A percentile compares a stretch with the other conserved stretches of the same genome.
phyloP scores from a whole-genome alignment of 2,329 filamentous ascomycete genomes.

The Phoma sp. region DNA sequence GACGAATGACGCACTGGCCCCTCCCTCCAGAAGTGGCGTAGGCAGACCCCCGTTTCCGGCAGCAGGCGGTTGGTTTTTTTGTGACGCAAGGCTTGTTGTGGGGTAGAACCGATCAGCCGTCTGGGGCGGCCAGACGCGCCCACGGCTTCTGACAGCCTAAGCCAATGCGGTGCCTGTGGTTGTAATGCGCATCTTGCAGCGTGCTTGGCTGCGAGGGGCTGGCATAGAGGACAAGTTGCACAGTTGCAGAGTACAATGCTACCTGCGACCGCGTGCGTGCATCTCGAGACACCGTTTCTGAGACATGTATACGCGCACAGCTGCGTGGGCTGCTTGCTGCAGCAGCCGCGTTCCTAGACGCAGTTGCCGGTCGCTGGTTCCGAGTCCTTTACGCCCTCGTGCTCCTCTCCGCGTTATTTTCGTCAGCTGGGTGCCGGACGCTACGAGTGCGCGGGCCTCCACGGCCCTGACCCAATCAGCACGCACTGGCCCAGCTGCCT shows the following conservation, averaged over 20 bases:
- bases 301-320: conserved; percentile 14
- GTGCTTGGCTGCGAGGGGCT: conserved; percentile 12
- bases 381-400: conserved; percentile 27
- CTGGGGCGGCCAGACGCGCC: conserved; percentile 20
- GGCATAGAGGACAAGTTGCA: conserved; percentile 8
- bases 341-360: conserved; percentile 10
- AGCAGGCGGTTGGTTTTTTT: conserved; percentile 5
- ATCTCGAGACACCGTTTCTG: not conserved
- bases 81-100: conserved; percentile 25
- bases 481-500: conserved; percentile 23
- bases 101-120: conserved; percentile 20
- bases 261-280: conserved; percentile 3
- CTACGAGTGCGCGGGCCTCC: conserved; percentile 20
- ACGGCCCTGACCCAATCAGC: conserved; percentile 34
- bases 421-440: conserved; percentile 33
- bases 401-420: conserved; percentile 38
- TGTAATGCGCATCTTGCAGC: conserved; percentile 12
- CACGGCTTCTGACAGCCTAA: conserved; percentile 10
- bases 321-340: conserved; percentile 5
- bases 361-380: conserved; percentile 30
- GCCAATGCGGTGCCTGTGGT: conserved; percentile 14
- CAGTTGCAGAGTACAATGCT: not conserved
- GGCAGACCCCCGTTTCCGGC: conserved; percentile 28
- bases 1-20: conserved; percentile 25
- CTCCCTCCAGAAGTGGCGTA: conserved; percentile 16